Conservation (phyloP, 192 early-diverging fungal genomes). For the Oehlia diaphana region DNA sequence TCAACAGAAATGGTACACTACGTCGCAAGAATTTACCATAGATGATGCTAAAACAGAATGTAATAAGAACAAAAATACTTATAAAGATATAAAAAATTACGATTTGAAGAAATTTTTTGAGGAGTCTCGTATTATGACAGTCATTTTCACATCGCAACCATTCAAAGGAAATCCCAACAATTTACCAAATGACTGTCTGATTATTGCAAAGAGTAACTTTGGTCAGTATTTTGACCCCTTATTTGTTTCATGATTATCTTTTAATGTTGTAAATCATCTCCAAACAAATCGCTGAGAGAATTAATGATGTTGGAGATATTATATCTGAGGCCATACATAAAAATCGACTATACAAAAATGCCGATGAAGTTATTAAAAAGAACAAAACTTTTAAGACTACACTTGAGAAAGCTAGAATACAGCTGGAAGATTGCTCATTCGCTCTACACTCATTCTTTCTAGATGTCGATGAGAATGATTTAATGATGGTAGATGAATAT, state of each 20-base stretch:
- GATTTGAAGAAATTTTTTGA: neutral
- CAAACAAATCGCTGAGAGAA: too few species aligned
- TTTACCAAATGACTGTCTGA: neutral
- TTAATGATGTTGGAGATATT: too few species aligned
- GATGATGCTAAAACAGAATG: too few species aligned
- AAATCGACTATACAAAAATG: neutral
- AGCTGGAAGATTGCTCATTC: neutral
- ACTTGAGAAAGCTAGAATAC: neutral
- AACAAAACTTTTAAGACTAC: too few species aligned
- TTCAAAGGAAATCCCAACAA: neutral
- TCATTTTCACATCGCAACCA: neutral
- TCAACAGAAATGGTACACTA: too few species aligned
- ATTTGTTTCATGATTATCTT: neutral
- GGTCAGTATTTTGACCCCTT: neutral
- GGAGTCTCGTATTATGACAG: neutral
- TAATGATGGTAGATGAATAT: too few species aligned
- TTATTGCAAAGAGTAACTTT: neutral
- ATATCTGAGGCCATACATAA: neutral
- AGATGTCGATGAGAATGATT: too few species aligned
- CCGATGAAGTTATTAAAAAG: neutral
- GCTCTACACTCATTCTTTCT: too few species aligned
- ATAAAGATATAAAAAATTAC: too few species aligned
- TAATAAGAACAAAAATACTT: too few species aligned
- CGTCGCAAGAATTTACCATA: too few species aligned
- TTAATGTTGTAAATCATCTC: neutral